Base-by-base conservation (phyloP, 768 basidiomycete genomes). In the Rhodotorula graminis region DNA sequence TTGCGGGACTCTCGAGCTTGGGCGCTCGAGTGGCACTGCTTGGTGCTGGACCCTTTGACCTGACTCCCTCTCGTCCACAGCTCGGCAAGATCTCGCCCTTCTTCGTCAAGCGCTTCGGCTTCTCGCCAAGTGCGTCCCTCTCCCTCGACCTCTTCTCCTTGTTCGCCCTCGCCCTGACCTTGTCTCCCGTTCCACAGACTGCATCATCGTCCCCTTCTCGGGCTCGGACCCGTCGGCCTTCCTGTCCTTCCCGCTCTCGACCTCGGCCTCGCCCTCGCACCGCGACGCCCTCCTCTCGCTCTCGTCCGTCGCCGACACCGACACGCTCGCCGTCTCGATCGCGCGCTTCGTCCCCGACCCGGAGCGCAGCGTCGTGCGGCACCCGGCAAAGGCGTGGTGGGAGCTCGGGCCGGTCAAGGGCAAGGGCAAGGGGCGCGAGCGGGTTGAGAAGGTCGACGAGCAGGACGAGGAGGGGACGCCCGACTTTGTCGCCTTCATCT, bases 221-320 rank as follows among this genome's bases (percentile, higher is more conserved):
- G 52, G 57, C 18, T 10, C 65, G 40, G 29, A 25, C 21, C 31
- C 65, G 5, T 42, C 73, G 2, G 49, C 66, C 14, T 70, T 70
- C 57, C 69, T 74, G 52, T 64, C 69, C 61, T 70, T 60, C 65
- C 67, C 65, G 6, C 65, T 70, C 46, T 14, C 37, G 11, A 2
- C 23, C 46, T 14, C 37, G 11, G 0, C 23, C 55, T 57, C 56
- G 6, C 46, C 52, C 47, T 21, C 60, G 3, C 42, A 42, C 40
- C 65, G 65, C 29, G 69, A 74, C 60, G 73, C 58, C 25, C 66
- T 74, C 69, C 6, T 74, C 59, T 71, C 62, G 3, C 69, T 74
- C 40, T 50, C 55, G 9, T 31, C 47, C n/a, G 50, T 52, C 52
- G 69, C 47, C 31, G 69, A 65, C 14, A 42, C 66, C 33, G 69